Base-by-base conservation (phyloP, 169 alveolate genomes). In the Besnoitia besnoiti region DNA sequence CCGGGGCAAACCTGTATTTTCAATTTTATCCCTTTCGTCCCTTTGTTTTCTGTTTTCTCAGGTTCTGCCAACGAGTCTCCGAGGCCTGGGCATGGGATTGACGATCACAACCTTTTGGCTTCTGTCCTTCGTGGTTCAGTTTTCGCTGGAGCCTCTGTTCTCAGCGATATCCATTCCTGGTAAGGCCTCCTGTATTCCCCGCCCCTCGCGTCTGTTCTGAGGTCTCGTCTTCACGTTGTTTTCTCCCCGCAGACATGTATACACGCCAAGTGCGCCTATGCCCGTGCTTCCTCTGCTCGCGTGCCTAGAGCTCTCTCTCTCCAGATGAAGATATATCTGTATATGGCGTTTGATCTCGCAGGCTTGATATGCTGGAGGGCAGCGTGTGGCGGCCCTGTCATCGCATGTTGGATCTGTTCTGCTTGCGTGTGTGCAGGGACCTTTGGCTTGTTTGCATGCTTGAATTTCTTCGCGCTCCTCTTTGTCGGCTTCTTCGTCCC, bases 51-150 rank as follows among this genome's bases (percentile, higher is more conserved):
- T 55, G 16, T 55, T 55, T 55, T 55, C 46, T 10, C 91, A 85
- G 91, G 93, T 90, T 35, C 61, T 90, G 46, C 93, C 93, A 51
- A 50, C 62, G 30, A n/a, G 49, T 50, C 0, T 51, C n/a, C 77
- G 93, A 21, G 93, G 93, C 46, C 49, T 76, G 27, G 93, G 93
- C 44, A 90, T 90, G 93, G 93, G 93, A 0, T 7, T 90, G 42
- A 67, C 85, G 24, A 77, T 90, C 67, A 50, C 73, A 33, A 76
- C 93, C 82, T 90, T 76, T 84, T 90, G 93, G 93, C 30, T 46
- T 0, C 21, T 75, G 49, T 84, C 93, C 67, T 90, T 90, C 62
- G 76, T 90, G 61, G 30, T 49, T 44, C 80, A 76, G 87, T 77
- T 40, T n/a, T 37, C 92, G 35, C 92, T 89, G 37, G 92, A 89